Evolutionary conservation across 2,329 filamentous ascomycete species (phyloP).

Genomic region (Madurella fahalii): DNA sequence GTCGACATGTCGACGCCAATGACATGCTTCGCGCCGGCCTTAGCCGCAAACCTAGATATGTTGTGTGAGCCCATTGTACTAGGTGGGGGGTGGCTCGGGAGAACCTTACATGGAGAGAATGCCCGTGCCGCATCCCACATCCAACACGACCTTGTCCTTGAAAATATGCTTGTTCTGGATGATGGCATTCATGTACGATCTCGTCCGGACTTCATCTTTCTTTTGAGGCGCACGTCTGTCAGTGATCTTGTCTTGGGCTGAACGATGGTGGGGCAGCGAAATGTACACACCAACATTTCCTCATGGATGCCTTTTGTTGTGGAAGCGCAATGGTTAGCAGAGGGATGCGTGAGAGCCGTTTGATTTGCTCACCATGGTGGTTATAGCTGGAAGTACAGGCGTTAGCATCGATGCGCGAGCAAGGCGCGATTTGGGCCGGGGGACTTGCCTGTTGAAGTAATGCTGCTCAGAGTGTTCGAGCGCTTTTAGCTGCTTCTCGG

Average conservation of each 20-base stretch:
- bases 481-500: conserved; percentile 60
- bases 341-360: conserved; percentile 4
- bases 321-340: conserved; percentile 32
- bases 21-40: conserved; percentile 95
- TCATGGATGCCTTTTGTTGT: conserved; percentile 79
- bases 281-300: conserved; percentile 83
- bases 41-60: conserved; percentile 78
- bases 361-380: conserved; percentile 73
- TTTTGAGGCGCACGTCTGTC: conserved; percentile 37
- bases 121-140: conserved; percentile 94
- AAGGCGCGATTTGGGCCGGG: neutral
- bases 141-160: conserved; percentile 87
- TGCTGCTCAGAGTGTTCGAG: conserved; percentile 96
- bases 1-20: conserved; percentile 99
- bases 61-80: conserved; percentile 2
- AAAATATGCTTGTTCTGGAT: conserved; percentile 94
- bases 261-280: conserved; percentile 17
- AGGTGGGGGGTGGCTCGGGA: neutral
- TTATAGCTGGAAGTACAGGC: conserved; percentile 67
- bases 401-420: conserved; percentile 34
- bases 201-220: conserved; percentile 98
- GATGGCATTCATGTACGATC: conserved; percentile 95
- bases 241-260: conserved; percentile 8
- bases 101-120: conserved; percentile 88
- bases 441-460: conserved; percentile 89